These are phyloP conservation scores for Blastomyces gilchristii DNA, from an alignment of 2,329 filamentous ascomycete species.

Conservation along the genomic window DNA sequence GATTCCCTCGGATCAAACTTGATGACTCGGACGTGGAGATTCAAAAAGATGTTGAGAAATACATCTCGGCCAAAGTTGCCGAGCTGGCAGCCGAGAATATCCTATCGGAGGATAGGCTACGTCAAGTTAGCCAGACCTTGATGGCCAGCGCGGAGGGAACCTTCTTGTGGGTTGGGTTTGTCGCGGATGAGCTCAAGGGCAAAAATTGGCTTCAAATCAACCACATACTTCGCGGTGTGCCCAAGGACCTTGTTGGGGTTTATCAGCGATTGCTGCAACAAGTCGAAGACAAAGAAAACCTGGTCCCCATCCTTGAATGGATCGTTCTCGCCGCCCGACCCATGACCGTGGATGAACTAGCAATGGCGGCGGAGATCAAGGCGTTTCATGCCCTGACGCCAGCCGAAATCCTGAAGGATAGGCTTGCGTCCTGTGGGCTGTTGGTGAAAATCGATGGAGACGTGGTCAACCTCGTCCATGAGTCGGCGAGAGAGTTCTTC, in stretches of 20 bases:
- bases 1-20: conserved; percentile 14
- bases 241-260: conserved; percentile 19
- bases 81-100: conserved; percentile 18
- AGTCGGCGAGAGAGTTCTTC: conserved; percentile 20
- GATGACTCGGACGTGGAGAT: conserved; percentile 14
- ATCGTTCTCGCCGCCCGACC: conserved; percentile 20
- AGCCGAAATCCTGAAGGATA: conserved; percentile 13
- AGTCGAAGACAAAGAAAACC: conserved; percentile 16
- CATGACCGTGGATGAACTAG: conserved; percentile 19
- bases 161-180: conserved; percentile 21
- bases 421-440: conserved; percentile 11
- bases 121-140: conserved; percentile 15
- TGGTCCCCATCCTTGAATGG: conserved; percentile 20
- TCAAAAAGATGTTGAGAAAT: conserved; percentile 17
- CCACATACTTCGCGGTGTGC: conserved; percentile 17
- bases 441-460: conserved; percentile 16
- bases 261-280: conserved; percentile 18
- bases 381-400: not conserved
- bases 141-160: conserved; percentile 20
- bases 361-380: conserved; percentile 13
- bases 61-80: conserved; percentile 16
- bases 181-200: conserved; percentile 16
- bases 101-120: conserved; percentile 14
- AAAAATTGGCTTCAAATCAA: conserved; percentile 15
- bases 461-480: conserved; percentile 19